Conservation (phyloP, 805 yeast genomes). For the Crinitomyces ghanaensis region DNA sequence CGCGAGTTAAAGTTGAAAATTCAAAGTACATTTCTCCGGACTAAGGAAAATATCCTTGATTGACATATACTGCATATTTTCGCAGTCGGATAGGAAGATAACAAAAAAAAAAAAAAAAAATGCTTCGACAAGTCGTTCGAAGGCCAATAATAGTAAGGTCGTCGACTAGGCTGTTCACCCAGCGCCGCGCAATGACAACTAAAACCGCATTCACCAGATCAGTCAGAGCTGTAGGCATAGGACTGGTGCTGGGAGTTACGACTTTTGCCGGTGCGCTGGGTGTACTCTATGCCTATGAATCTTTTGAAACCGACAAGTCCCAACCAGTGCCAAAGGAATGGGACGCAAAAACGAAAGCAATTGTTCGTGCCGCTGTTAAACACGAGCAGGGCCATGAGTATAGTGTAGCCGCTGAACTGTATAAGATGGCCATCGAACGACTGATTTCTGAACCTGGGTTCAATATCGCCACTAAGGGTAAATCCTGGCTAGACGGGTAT, state of each 20-base stretch:
- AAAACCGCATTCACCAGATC: no score
- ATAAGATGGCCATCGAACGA: constrained; percentile 16
- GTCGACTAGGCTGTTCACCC: no score
- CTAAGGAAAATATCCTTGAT: no score
- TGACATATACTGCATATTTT: no score
- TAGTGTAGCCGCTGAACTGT: constrained; percentile 12
- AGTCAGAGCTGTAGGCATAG: constrained; percentile 2
- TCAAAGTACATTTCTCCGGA: neutral
- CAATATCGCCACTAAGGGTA: constrained; percentile 14
- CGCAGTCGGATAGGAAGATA: no score
- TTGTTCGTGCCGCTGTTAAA: constrained; percentile 13
- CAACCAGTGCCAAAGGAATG: constrained; percentile 17
- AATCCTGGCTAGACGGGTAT: constrained; percentile 25
- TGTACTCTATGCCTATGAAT: constrained; percentile 7
- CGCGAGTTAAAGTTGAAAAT: neutral
- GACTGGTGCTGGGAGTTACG: constrained; percentile 2
- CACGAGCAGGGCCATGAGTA: constrained; percentile 10
- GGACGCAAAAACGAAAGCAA: constrained; percentile 10
- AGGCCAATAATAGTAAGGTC: no score
- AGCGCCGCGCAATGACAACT: no score
- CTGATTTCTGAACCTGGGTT: constrained; percentile 13
- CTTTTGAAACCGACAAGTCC: constrained; percentile 5
- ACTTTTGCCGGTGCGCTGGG: constrained; percentile 5
- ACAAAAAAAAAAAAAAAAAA: no score
- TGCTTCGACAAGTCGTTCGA: no score